Evolutionary conservation across 1,284 basidiomycete species (phyloP), one percentile per base, ranked within the genome.

Genomic region (Phlebopus sp.): DNA sequence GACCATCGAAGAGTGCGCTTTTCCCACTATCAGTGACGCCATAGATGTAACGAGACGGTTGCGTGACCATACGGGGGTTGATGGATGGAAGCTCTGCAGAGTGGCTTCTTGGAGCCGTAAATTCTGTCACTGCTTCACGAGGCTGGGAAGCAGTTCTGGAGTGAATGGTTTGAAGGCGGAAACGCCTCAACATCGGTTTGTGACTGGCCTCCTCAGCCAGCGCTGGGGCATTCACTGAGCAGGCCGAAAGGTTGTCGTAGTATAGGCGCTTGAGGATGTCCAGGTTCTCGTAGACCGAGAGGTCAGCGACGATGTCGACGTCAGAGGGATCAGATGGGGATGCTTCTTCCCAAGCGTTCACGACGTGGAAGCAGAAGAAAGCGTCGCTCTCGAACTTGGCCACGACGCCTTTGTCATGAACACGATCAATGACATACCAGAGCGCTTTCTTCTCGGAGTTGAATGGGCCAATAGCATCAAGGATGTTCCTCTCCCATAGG

Each of bases 331-430:
- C 53, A 15, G 50, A 49, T 3, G 42, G 43, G 17, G 42, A 53
- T 14, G 53, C 51, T 38, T 62, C 58, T 46, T 64, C 63, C 43
- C 52, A 64, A 9, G 63, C 55, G 46, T 66, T 66, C 34, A 63
- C 18, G n/a, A 49, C 27, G 47, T 66, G 63, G 58, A 66, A 66
- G 21, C 45, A 51, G 51, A 64, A 66, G 53, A 63, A 66, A 4
- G 63, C 56, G 14, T 54, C 54, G 10, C 60, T 56, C 55, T 61
- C 29, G 52, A 57, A 64, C 49, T 61, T 59, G 25, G 57, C 54
- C 8, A 63, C 57, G 15, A 64, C 49, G 6, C 61, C 58, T 30
- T 47, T 47, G 30, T 59, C 63, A 9, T 54, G 50, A 18, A 54
- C 40, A 8, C 59, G 52, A 43, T 64, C 60, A 34, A 63, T 54